Base-by-base conservation (phyloP, 2,329 filamentous ascomycete genomes). In the Cladosporium phlei region DNA sequence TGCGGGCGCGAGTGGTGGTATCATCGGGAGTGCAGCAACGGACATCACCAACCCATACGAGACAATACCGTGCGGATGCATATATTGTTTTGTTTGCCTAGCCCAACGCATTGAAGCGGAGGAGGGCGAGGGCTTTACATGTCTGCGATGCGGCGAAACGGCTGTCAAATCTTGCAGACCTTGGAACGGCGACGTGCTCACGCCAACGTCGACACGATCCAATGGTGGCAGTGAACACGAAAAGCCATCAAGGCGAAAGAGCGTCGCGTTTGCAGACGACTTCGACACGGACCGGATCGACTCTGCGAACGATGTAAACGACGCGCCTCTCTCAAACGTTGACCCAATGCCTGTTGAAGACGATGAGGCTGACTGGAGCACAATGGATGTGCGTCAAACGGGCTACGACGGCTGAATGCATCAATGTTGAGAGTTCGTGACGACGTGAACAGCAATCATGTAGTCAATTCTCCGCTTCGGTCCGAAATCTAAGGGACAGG, bases 31-130 rank as follows among this genome's bases (percentile, higher is more conserved):
- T 14, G 86, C 88, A 5, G 85, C 89, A 54, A 96, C 90, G 0
- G 93, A 97, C 59, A 84, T 97, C 52, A 96, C 91, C 4, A 98
- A 97, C 63, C 90, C 93, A 0, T 98, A 98, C 64, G 88, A 95
- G 68, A 81, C 89, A 0, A 79, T 90, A 2, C 84, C 88, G 1
- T 98, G 93, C 59, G 86, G 86, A 0, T 95, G 90, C 65, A 76
- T 96, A 49, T 98, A 97, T 69, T 98, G 93, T 68, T 98, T 94
- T 63, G 88, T 95, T 14, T 98, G 93, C 61, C 69, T 97, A n/a
- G 88, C 90, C 3, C 88, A 89, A 48, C 81, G 87, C 50, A 76
- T 98, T 33, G 91, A 96, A 66, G 81, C 84, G 4, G 91, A 97
- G 67, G 91, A 96, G 64, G 93, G 91, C 24, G 88, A 96, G 61